These are phyloP conservation scores for Capsicum rhomboideum DNA, from an alignment of 257 asterid species.

Conservation along the genomic window DNA sequence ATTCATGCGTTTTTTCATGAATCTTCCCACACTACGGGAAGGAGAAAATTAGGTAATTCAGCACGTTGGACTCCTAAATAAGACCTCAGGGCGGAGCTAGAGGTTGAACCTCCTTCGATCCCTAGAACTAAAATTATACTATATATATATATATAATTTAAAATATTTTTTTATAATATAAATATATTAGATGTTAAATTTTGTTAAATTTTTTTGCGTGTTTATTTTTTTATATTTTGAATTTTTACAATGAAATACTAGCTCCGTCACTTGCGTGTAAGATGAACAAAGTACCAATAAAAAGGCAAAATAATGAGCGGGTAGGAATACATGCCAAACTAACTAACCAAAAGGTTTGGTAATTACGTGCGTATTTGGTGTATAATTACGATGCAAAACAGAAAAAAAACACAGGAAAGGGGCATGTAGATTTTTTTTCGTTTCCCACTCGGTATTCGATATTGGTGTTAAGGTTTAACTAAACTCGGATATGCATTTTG, in stretches of 20 bases:
- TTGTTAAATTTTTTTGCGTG: neutral
- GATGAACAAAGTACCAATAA: no score
- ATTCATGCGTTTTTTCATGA: no score
- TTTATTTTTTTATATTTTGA: neutral
- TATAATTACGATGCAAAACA: slow-evolving; percentile 9
- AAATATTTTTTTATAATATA: neutral
- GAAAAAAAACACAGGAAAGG: neutral
- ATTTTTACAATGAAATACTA: neutral
- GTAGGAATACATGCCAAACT: neutral
- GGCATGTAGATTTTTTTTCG: neutral
- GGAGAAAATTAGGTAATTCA: neutral
- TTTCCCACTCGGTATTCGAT: no score
- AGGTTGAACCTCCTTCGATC: no score
- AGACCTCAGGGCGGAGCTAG: no score
- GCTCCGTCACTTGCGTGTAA: neutral
- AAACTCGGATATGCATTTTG: no score
- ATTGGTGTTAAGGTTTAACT: no score
- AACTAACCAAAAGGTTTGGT: neutral
- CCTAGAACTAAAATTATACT: neutral
- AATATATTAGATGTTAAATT: neutral
- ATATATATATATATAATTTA: no score
- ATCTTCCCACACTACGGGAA: neutral
- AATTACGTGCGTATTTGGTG: slow-evolving; percentile 4
- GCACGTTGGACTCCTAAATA: neutral
- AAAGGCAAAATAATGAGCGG: no score